Evolutionary conservation across 345 rosid species (phyloP).

Genomic region (Lepidium didymum): DNA sequence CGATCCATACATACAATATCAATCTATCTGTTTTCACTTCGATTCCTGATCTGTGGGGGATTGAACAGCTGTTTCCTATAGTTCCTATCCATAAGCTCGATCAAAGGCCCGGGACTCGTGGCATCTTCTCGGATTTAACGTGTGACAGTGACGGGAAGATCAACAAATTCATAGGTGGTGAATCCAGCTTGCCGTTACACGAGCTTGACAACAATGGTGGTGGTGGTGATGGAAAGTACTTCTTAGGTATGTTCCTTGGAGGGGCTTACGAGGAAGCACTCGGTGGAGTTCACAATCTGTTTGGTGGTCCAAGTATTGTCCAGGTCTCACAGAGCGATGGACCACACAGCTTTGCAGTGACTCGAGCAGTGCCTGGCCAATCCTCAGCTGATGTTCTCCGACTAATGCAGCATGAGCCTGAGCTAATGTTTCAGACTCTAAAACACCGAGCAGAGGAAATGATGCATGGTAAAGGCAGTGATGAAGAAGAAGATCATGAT

Average conservation of each 20-base stretch:
- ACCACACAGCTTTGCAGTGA: constrained; percentile 87
- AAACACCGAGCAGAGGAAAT: constrained; percentile 77
- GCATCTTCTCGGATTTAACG: constrained; percentile 77
- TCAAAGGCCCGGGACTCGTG: constrained; percentile 62
- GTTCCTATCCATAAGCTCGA: constrained; percentile 82
- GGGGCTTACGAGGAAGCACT: constrained; percentile 99
- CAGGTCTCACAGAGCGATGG: constrained; percentile 87
- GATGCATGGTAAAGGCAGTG: constrained; percentile 20
- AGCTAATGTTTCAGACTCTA: constrained; percentile 87
- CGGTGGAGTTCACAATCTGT: constrained; percentile 93
- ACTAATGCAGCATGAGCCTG: constrained; percentile 92
- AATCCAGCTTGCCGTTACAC: constrained; percentile 83
- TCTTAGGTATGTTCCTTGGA: constrained; percentile 93
- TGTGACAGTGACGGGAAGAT: constrained; percentile 96
- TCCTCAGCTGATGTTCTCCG: constrained; percentile 89
- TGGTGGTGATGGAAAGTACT: constrained; percentile 38
- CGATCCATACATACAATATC: constrained; percentile 61
- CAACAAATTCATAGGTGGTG: constrained; percentile 82
- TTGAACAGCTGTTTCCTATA: constrained; percentile 84
- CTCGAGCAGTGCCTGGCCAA: constrained; percentile 76
- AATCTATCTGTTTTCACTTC: constrained; percentile 91
- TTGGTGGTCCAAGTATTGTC: constrained; percentile 89
- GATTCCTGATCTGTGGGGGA: constrained; percentile 96
- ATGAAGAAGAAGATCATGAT: neutral
- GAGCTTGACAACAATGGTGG: constrained; percentile 45